Evolutionary conservation across 371 early-diverging fungal genomes (phyloP).

Genomic region (Umbelopsis sp.): DNA sequence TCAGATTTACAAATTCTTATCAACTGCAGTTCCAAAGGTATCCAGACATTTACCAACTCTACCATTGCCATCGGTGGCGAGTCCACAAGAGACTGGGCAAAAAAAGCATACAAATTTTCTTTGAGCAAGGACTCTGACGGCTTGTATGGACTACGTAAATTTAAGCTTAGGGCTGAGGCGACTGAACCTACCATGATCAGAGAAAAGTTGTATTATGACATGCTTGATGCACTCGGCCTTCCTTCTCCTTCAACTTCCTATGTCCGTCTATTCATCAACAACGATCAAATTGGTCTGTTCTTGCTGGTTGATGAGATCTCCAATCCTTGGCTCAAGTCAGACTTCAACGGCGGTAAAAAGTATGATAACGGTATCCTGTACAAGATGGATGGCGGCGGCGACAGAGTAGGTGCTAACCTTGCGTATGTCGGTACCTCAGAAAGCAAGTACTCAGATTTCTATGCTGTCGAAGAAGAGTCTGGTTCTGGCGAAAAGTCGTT

Average conservation of each 20-base stretch:
- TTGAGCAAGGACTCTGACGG: constrained; percentile 36
- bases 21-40: constrained; percentile 26
- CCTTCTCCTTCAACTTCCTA: constrained; percentile 46
- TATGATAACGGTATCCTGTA: constrained; percentile 42
- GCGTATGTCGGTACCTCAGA: constrained; percentile 27
- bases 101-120: constrained; percentile 38
- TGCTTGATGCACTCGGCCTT: constrained; percentile 44
- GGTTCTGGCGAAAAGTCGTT: constrained; percentile 21
- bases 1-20: not conserved
- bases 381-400: constrained; percentile 18
- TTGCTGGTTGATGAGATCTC: constrained; percentile 38
- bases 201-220: constrained; percentile 43
- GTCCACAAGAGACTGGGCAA: constrained; percentile 41
- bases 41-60: constrained; percentile 30
- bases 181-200: constrained; percentile 49
- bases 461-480: constrained; percentile 29
- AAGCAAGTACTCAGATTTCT: constrained; percentile 12
- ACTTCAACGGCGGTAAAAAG: constrained; percentile 35
- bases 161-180: constrained; percentile 51
- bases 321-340: constrained; percentile 41
- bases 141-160: constrained; percentile 46
- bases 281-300: constrained; percentile 40
- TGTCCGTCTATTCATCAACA: constrained; percentile 38
- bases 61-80: constrained; percentile 46
- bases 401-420: constrained; percentile 35